A percentile compares a stretch with the other conserved stretches of the same genome.
These are phyloP conservation scores for Coemansia guatemalensis DNA, from an alignment of 192 early-diverging fungal genomes.

Conservation along the genomic window DNA sequence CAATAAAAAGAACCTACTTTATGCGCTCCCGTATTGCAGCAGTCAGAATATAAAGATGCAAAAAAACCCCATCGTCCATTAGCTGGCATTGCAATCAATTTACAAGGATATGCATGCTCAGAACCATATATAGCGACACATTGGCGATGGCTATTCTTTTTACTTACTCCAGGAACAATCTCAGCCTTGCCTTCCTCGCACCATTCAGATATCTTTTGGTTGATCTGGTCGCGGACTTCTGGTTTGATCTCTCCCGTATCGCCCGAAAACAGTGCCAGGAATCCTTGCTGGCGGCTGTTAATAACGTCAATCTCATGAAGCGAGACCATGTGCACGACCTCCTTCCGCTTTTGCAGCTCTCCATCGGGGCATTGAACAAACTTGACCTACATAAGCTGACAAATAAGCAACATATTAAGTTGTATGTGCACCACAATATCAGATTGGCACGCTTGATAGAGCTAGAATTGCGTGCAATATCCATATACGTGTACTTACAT, in stretches of 20 bases:
- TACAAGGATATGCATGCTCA: slow-evolving; percentile 16
- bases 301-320: slow-evolving; percentile 99
- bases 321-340: slow-evolving; percentile 97
- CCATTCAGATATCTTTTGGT: slow-evolving; percentile 95
- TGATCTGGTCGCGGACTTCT: slow-evolving; percentile 97
- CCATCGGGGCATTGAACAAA: slow-evolving; percentile 99
- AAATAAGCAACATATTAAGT: too few species aligned
- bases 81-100: not conserved
- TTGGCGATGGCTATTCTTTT: not conserved
- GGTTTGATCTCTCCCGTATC: slow-evolving; percentile 98
- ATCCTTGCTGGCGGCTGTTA: slow-evolving; percentile 96
- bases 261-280: slow-evolving; percentile 94
- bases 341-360: slow-evolving; percentile 95
- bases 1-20: slow-evolving; percentile 82
- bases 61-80: not conserved
- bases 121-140: not conserved
- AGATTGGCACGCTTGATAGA: too few species aligned
- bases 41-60: not conserved
- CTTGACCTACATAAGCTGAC: slow-evolving; percentile 46
- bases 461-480: too few species aligned
- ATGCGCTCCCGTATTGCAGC: too few species aligned
- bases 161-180: slow-evolving; percentile 86
- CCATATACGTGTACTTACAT: slow-evolving; percentile 48
- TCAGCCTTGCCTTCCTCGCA: slow-evolving; percentile 98
- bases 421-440: too few species aligned